Evolutionary conservation across 345 rosid species (phyloP).

Genomic region (Lepidium aucheri): DNA sequence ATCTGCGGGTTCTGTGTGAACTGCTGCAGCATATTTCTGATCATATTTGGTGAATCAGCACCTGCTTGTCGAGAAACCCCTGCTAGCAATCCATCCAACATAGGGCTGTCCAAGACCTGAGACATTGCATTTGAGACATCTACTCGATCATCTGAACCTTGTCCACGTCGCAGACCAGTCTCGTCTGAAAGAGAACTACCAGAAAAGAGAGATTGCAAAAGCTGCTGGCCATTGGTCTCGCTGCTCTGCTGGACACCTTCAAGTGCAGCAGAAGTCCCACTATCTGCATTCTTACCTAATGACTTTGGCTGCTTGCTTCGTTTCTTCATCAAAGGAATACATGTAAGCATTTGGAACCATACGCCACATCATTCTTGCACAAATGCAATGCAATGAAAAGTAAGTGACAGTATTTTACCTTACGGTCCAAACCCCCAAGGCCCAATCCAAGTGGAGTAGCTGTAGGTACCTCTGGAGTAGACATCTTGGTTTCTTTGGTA

Average conservation of each 20-base stretch:
- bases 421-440: conserved; percentile 68
- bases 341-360: conserved; percentile 3
- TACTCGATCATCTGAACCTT: conserved; percentile 33
- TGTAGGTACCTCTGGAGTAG: conserved; percentile 28
- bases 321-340: conserved; percentile 31
- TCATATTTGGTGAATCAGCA: conserved; percentile 63
- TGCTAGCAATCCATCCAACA: conserved; percentile 55
- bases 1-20: conserved; percentile 76
- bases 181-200: conserved; percentile 27
- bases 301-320: conserved; percentile 42
- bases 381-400: not conserved
- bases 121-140: conserved; percentile 59
- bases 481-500: conserved; percentile 34
- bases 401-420: conserved; percentile 40
- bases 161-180: conserved; percentile 26
- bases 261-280: conserved; percentile 32
- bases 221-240: conserved; percentile 44
- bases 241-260: conserved; percentile 31
- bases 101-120: conserved; percentile 61
- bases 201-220: conserved; percentile 58
- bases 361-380: not conserved
- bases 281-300: conserved; percentile 22
- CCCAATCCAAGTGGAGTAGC: conserved; percentile 82
- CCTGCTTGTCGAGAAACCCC: conserved; percentile 76
- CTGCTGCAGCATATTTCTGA: conserved; percentile 82